Conservation (phyloP, 371 early-diverging fungal genomes). For the Mortierella sp. region DNA sequence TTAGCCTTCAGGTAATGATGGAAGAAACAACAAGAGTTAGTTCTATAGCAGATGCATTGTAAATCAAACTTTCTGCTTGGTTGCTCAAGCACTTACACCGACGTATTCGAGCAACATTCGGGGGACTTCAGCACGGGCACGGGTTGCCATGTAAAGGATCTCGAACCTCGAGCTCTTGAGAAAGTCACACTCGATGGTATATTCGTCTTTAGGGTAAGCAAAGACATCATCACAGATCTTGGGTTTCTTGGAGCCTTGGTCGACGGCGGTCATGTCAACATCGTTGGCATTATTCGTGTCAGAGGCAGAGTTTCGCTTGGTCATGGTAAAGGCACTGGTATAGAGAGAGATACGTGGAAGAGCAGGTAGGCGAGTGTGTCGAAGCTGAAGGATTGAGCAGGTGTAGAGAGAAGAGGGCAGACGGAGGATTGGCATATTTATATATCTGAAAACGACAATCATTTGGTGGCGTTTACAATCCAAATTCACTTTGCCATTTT, state of each 20-base stretch:
- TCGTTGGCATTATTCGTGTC: conserved; percentile 3
- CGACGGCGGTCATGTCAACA: conserved; percentile 33
- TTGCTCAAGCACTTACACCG: conserved; percentile 29
- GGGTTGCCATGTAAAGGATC: conserved; percentile 40
- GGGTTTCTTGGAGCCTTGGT: conserved; percentile 20
- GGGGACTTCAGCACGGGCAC: conserved; percentile 39
- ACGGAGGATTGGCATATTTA: conserved; percentile 1
- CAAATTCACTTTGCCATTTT: neutral
- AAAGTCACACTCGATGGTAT: conserved; percentile 25
- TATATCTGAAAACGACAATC: neutral
- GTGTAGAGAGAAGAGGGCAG: neutral
- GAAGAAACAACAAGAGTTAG: neutral
- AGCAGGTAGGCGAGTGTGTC: neutral
- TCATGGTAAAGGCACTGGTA: conserved; percentile 16
- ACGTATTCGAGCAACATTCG: conserved; percentile 44
- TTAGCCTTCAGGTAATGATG: conserved; percentile 14
- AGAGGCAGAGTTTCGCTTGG: conserved; percentile 28
- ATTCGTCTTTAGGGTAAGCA: conserved; percentile 33
- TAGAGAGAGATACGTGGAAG: neutral
- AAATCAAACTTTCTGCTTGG: neutral
- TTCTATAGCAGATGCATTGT: too few relatives aligned
- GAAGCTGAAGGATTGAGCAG: neutral
- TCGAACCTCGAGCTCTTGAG: conserved; percentile 51
- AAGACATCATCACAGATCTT: conserved; percentile 12
- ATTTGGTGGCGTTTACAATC: conserved; percentile 6